Evolutionary conservation across 2,329 filamentous ascomycete species (phyloP).

Genomic region (Botrytis galanthina): DNA sequence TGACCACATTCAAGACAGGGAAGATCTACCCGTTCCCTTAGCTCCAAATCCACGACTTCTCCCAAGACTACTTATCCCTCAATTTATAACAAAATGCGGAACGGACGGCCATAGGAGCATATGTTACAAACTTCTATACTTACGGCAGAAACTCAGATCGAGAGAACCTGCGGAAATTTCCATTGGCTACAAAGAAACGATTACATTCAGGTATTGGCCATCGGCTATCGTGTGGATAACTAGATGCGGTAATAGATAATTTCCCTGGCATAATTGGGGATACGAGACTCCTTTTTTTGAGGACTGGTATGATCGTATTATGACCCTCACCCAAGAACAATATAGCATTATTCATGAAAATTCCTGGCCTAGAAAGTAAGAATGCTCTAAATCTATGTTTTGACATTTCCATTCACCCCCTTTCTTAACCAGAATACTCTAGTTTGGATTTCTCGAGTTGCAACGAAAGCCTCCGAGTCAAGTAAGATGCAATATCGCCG

Average conservation of each 20-base stretch:
- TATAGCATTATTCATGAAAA: neutral
- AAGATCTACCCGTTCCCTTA: neutral
- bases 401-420: neutral
- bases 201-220: neutral
- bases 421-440: neutral
- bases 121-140: neutral
- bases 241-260: neutral
- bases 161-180: neutral
- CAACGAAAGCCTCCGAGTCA: neutral
- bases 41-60: neutral
- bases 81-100: neutral
- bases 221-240: neutral
- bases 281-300: neutral
- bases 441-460: neutral
- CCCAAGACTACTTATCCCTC: neutral
- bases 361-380: neutral
- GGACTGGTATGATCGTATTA: no score
- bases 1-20: neutral
- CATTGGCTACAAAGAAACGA: neutral
- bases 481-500: neutral
- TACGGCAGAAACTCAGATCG: neutral
- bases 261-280: neutral
- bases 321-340: neutral
- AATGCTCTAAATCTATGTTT: no score
- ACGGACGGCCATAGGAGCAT: neutral